A percentile compares a stretch with the other conserved stretches of the same genome.
Evolutionary conservation across 1,284 basidiomycete genomes (phyloP).

Genomic region (Agaricales sp.): DNA sequence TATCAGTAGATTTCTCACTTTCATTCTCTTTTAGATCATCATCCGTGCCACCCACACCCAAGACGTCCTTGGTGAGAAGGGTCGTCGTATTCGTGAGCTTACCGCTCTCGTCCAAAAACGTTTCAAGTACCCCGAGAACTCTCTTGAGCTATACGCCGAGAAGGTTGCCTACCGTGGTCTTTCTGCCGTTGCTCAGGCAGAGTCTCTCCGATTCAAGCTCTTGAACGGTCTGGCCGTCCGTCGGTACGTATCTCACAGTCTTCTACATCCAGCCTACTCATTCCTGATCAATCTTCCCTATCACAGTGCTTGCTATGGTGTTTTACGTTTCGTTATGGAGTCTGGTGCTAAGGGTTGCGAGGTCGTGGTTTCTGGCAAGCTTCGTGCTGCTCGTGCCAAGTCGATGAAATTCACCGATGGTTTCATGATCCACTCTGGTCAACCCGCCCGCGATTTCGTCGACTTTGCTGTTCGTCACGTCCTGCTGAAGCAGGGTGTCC

Average conservation of each 20-base stretch:
- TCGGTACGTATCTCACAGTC: conserved; percentile 44
- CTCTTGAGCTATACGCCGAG: conserved; percentile 98
- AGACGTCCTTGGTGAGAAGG: conserved; percentile 99
- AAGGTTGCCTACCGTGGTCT: conserved; percentile 99
- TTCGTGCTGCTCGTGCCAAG: conserved; percentile 99
- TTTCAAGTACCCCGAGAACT: conserved; percentile 99
- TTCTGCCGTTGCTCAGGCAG: conserved; percentile 98
- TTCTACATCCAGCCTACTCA: neutral
- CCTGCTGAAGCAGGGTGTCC: conserved; percentile 96
- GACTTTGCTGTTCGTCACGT: conserved; percentile 99
- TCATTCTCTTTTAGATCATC: conserved; percentile 68
- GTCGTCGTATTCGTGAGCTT: conserved; percentile 97
- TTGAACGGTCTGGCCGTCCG: conserved; percentile 99
- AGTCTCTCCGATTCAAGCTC: conserved; percentile 98
- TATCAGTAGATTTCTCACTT: neutral
- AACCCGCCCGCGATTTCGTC: conserved; percentile 94
- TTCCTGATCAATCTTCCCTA: neutral
- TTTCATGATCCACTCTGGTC: conserved; percentile 99
- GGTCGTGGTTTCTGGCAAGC: conserved; percentile 99
- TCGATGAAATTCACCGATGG: conserved; percentile 99
- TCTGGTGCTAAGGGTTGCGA: conserved; percentile 99
- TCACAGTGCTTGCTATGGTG: conserved; percentile 97
- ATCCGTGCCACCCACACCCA: conserved; percentile 99
- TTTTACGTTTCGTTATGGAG: conserved; percentile 99
- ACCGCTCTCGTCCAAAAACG: conserved; percentile 98